Percentiles rank a stretch among this genome's conserved stretches.
Conservation (phyloP, 1,284 basidiomycete species). For the Boletus semigastroideus region DNA sequence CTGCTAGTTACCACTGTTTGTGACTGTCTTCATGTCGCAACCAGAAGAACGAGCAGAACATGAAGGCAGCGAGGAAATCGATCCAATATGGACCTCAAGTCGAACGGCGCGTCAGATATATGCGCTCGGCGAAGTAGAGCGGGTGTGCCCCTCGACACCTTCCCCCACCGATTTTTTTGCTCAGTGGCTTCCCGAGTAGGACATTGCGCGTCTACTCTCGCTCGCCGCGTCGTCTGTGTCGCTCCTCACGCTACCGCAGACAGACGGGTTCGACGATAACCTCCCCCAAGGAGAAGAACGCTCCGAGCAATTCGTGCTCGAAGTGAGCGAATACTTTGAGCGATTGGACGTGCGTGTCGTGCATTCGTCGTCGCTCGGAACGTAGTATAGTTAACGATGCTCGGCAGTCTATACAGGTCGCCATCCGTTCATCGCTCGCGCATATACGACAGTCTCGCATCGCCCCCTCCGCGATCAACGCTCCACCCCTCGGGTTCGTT, state of each 20-base stretch:
- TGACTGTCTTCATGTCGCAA: slow-evolving; percentile 18
- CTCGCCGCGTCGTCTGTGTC: slow-evolving; percentile 75
- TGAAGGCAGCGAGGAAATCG: slow-evolving; percentile 41
- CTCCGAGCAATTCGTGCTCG: slow-evolving; percentile 78
- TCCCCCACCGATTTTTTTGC: not conserved
- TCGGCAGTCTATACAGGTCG: slow-evolving; percentile 64
- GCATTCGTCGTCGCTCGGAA: not conserved
- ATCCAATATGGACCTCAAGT: slow-evolving; percentile 79
- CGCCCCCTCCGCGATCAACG: slow-evolving; percentile 77
- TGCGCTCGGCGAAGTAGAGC: slow-evolving; percentile 78
- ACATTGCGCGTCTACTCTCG: slow-evolving; percentile 69
- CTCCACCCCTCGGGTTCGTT: slow-evolving; percentile 67
- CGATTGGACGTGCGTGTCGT: slow-evolving; percentile 65
- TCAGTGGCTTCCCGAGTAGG: slow-evolving; percentile 40
- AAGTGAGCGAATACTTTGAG: slow-evolving; percentile 82
- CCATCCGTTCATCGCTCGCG: slow-evolving; percentile 73
- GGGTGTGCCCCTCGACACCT: slow-evolving; percentile 44
- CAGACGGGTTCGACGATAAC: slow-evolving; percentile 60
- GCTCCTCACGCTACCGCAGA: slow-evolving; percentile 74
- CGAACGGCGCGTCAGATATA: slow-evolving; percentile 79
- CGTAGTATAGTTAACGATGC: not conserved
- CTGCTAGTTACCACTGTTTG: too few relatives aligned
- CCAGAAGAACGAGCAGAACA: slow-evolving; percentile 13
- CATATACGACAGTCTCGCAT: slow-evolving; percentile 81
- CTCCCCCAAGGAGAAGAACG: slow-evolving; percentile 78